phyloP scores from a whole-genome alignment of 1,284 basidiomycete species.

The Coniferiporia sulphurascens region DNA sequence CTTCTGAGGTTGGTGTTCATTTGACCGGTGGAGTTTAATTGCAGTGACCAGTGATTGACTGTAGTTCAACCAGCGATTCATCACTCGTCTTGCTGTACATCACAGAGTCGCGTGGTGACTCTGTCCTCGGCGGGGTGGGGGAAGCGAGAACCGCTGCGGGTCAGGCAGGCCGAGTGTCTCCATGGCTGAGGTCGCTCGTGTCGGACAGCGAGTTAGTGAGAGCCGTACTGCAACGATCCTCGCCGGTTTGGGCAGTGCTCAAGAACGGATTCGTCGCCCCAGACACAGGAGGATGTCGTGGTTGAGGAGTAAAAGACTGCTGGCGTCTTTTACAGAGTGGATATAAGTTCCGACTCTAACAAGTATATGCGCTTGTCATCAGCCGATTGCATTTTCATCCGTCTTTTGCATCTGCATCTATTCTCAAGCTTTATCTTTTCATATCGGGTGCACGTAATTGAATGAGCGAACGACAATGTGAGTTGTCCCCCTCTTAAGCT shows the following conservation, averaged over 20 bases:
- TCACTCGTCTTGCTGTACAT: background rate
- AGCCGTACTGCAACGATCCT: background rate
- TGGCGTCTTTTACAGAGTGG: background rate
- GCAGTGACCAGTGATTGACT: no score
- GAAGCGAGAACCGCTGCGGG: background rate
- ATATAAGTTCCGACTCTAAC: background rate
- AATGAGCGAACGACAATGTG: no score
- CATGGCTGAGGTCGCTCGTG: background rate
- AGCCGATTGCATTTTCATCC: background rate
- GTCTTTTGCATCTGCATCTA: no score
- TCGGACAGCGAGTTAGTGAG: background rate
- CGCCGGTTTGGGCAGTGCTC: background rate
- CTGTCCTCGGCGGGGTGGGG: background rate
- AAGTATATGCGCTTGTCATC: background rate
- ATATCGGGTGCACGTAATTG: no score
- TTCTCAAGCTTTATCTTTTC: no score
- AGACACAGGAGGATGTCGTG: background rate
- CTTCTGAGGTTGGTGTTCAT: no score
- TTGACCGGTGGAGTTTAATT: no score
- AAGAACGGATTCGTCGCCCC: background rate
- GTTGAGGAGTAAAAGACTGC: background rate
- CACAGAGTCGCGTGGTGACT: conserved; percentile 3
- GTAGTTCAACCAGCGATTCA: background rate
- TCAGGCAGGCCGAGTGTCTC: background rate
- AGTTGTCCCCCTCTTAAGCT: no score